phyloP scores from a whole-genome alignment of 2,329 filamentous ascomycete genomes.

The Colletotrichum echinochloae region DNA sequence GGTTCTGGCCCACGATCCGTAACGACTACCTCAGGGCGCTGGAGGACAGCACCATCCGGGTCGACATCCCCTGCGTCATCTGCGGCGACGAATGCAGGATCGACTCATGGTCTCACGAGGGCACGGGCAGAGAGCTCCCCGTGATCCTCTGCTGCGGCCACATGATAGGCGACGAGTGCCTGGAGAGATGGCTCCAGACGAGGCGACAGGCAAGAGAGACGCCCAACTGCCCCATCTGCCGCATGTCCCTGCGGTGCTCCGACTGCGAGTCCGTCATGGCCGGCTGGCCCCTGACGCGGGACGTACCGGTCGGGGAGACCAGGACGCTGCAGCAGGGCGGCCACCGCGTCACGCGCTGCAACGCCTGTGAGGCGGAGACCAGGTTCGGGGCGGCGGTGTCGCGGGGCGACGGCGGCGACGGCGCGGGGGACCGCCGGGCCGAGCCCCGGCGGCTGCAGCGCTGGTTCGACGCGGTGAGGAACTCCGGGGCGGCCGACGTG shows the following conservation, averaged over 20 bases:
- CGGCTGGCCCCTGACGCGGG: neutral
- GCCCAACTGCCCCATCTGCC: slow-evolving; percentile 2
- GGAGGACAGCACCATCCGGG: neutral
- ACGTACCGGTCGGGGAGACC: neutral
- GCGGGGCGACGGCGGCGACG: neutral
- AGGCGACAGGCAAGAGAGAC: too few species aligned
- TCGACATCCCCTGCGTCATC: slow-evolving; percentile 1
- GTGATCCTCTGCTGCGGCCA: slow-evolving; percentile 8
- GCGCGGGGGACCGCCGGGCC: neutral
- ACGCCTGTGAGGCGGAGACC: neutral
- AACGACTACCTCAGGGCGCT: neutral
- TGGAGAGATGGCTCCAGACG: neutral
- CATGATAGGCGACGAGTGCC: slow-evolving; percentile 1
- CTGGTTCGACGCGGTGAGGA: neutral
- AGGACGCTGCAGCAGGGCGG: neutral
- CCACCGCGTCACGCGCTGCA: neutral
- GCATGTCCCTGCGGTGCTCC: neutral
- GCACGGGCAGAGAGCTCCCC: neutral
- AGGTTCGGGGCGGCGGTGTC: neutral
- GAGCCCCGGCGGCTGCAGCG: neutral
- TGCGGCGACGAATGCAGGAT: neutral
- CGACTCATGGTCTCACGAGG: neutral
- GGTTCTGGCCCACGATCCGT: slow-evolving; percentile 8
- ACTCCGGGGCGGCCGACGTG: neutral
- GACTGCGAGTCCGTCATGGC: neutral